A percentile compares a stretch with the other conserved stretches of the same genome.
Evolutionary conservation across 108 stramenopile species (phyloP).

Genomic region (Fragilaria crotonensis): DNA sequence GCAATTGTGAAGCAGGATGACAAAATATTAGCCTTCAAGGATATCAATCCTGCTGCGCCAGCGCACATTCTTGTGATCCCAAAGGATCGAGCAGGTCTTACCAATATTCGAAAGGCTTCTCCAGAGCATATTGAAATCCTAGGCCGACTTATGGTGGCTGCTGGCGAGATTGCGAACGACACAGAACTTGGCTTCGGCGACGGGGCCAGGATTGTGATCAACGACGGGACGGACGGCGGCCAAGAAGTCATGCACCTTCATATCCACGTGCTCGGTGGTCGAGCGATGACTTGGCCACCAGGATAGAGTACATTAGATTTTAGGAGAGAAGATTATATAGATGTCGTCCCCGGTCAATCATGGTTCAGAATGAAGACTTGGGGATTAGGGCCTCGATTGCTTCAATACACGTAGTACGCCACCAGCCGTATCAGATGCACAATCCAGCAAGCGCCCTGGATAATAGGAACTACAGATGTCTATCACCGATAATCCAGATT

Average conservation of each 20-base stretch:
- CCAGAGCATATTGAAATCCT: slow-evolving; percentile 86
- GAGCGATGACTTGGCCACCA: slow-evolving; percentile 63
- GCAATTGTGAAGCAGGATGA: slow-evolving; percentile 91
- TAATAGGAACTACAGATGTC: too few species aligned
- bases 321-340: neutral
- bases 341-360: too few species aligned
- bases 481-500: too few species aligned
- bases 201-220: slow-evolving; percentile 87
- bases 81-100: slow-evolving; percentile 88
- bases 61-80: slow-evolving; percentile 97
- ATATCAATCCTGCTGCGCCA: slow-evolving; percentile 92
- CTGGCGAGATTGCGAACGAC: slow-evolving; percentile 86
- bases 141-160: slow-evolving; percentile 88
- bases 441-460: too few species aligned
- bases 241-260: slow-evolving; percentile 95
- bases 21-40: slow-evolving; percentile 90
- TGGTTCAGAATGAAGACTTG: too few species aligned
- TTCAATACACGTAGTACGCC: too few species aligned
- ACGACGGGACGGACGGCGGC: slow-evolving; percentile 88
- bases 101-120: slow-evolving; percentile 73
- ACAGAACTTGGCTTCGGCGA: slow-evolving; percentile 74
- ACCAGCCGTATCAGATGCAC: too few species aligned
- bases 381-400: too few species aligned
- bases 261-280: slow-evolving; percentile 87
- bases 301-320: slow-evolving; percentile 13